Evolutionary conservation across 2,329 filamentous ascomycete genomes (phyloP), one percentile per base, ranked within the genome.

Genomic region (Epichloe sp.): DNA sequence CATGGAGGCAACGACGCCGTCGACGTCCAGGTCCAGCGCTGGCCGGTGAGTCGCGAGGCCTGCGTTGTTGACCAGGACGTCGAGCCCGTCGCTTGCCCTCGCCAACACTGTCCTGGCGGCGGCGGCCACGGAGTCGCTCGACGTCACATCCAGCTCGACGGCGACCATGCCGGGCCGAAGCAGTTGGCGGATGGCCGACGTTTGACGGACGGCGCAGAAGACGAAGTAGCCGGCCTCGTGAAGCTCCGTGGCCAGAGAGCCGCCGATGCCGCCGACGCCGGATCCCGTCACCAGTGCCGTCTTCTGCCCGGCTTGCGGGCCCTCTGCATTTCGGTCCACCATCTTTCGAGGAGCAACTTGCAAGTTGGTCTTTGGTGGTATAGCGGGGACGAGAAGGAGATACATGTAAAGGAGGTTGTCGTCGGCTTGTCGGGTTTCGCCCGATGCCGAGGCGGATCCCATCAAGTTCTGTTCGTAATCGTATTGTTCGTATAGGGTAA

Each of bases 121-220:
- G 6, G 55, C 53, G 0, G 49, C 50, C 15, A 69, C 59, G 12
- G 61, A 65, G 3, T 57, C 53, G 1, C 48, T 48, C 10, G 56
- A 58, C 2, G 61, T 61, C 3, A 70, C 64, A 41, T 70, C 67
- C 1, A 70, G 57, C 1, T 56, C 38, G 11, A 70, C 58, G 15
- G 58, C 53, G n/a, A 59, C 52, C 2, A 56, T 53, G 3, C 54
- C 49, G 12, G 65, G 55, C 5, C 56, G 50, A 2, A 53, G 44
- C 23, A 68, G 56, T 40, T 64, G 62, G 44, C 58, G 54, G 11
- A 45, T 47, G 21, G 48, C 51, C 15, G 52, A 50, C 2, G 57
- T 53, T n/a, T 58, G 53, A 2, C 65, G 58, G 2, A 62, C 62
- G 2, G 66, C 66, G 6, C 65, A 65, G 47, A 66, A 63, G 43